These are phyloP conservation scores for Aspergillus sp. DNA, from an alignment of 2,329 filamentous ascomycete species.

Conservation along the genomic window DNA sequence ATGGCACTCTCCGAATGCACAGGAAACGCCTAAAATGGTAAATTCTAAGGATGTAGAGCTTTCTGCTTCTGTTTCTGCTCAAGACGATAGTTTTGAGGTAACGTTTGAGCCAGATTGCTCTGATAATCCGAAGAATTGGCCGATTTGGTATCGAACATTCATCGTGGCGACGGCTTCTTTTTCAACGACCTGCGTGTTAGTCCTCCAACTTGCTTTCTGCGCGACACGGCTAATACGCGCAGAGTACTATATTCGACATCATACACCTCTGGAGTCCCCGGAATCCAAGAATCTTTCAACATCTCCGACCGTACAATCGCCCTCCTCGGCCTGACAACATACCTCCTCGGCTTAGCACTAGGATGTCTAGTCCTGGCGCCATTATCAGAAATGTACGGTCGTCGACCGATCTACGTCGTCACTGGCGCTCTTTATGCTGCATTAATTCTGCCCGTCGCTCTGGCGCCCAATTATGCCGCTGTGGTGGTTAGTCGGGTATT, in stretches of 20 bases:
- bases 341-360: neutral
- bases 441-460: slow-evolving; percentile 28
- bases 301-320: neutral
- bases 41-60: no score
- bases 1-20: no score
- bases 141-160: no score
- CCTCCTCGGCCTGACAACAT: neutral
- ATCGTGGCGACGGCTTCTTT: no score
- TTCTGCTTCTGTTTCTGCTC: no score
- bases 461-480: slow-evolving; percentile 39
- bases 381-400: neutral
- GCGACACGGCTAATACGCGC: no score
- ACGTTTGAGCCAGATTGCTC: no score
- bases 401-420: neutral
- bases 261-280: neutral
- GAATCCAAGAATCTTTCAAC: neutral
- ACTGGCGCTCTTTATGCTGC: neutral
- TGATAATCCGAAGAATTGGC: no score
- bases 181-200: no score
- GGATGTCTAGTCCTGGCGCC: neutral
- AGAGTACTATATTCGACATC: neutral
- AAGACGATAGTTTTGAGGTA: no score
- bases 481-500: slow-evolving; percentile 14
- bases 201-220: no score
- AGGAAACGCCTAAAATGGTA: no score